Evolutionary conservation across 1,139 yeast species (phyloP), one percentile per base, ranked within the genome.

Genomic region (Zygoascus meyerae): DNA sequence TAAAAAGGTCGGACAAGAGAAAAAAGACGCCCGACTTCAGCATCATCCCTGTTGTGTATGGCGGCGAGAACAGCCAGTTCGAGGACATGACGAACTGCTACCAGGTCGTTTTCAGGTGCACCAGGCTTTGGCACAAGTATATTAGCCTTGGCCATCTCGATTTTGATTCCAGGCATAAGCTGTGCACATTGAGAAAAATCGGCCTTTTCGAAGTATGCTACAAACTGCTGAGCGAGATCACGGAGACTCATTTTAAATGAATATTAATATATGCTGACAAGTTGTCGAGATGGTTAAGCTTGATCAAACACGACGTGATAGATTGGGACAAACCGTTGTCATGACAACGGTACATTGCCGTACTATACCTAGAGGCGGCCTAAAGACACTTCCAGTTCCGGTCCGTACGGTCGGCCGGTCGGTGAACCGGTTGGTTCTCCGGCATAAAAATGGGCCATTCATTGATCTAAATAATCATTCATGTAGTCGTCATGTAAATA

Each of bases 41-140:
- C 74, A 60, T 84, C 80, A 55, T 85, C 75, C 44, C 77, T 70
- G 41, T 77, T 66, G 55, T 83, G 80, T 53, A 92, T 78, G 43
- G 89, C 76, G 12, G 86, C 75, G 52, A 90, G 71, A 0, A 95
- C 94, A 11, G 95, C 97, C 52, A 89, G 80, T 65, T 90, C 97
- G 46, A 92, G 71, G 45, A 90, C 83, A 45, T 84, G 78, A 59
- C 94, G 81, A 9, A 95, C 81, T 42, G 89, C 85, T 53, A 77
- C 73, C 53, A 87, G 73, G 67, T 90, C 97, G 51, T 78, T 66
- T 63, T 65, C 71, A 44, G 62, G 58, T 21, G 50, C 51, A 8
- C 48, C 49, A 2, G 69, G 54, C 42, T 76, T 66, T n/a, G 97
- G 97, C 37, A 89, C 79, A 52, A 92, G 75, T 42, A 92, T 69